Evolutionary conservation across 108 stramenopile genomes (phyloP).

Genomic region (Nannochloropsis granulata): DNA sequence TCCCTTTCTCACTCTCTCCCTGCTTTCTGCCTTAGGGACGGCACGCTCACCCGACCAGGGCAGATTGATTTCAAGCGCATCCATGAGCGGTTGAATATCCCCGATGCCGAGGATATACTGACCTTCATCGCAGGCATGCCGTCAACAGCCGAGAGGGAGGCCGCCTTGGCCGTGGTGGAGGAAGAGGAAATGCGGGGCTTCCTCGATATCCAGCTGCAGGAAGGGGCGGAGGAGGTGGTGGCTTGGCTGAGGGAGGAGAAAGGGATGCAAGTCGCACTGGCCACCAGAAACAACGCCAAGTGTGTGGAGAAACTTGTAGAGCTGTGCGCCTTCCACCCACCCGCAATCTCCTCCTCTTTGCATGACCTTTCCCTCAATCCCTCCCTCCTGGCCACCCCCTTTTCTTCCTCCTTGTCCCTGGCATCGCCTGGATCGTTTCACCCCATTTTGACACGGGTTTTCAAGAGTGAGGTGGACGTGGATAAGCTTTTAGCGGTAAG

Average conservation of each 20-base stretch:
- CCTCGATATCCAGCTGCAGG: neutral
- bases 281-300: neutral
- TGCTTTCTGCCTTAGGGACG: slow-evolving; percentile 4
- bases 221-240: neutral
- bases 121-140: neutral
- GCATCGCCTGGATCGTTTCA: neutral
- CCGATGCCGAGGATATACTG: neutral
- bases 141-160: neutral
- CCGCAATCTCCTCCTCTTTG: neutral
- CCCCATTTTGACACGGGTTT: neutral
- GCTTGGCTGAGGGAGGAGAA: neutral
- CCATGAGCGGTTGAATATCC: neutral
- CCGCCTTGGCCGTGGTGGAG: neutral
- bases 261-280: neutral
- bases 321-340: neutral
- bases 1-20: neutral
- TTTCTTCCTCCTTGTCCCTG: neutral
- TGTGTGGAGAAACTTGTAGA: neutral
- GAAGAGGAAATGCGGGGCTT: neutral
- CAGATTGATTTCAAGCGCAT: slow-evolving; percentile 14
- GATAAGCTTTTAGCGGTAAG: neutral
- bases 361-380: neutral
- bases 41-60: slow-evolving; percentile 19
- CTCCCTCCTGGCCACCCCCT: too few species aligned
- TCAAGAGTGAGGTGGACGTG: neutral